A percentile compares a stretch with the other conserved stretches of the same genome.
Evolutionary conservation across 306 rosid species (phyloP).

Genomic region (Rosa chinensis): DNA sequence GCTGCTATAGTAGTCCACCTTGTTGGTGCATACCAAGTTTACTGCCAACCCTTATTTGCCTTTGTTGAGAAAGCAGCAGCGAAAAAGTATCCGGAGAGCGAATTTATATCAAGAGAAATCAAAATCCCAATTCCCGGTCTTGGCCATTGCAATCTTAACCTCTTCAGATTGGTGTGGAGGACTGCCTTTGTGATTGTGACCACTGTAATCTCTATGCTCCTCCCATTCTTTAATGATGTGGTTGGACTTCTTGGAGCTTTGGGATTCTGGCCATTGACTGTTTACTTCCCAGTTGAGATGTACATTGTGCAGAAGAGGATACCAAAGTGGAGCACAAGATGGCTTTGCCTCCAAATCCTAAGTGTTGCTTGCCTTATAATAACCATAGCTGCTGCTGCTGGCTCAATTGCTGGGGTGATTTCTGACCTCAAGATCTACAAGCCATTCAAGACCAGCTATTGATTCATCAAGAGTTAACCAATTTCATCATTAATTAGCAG

Average conservation of each 20-base stretch:
- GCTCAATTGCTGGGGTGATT: slow-evolving; percentile 61
- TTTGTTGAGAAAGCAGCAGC: slow-evolving; percentile 51
- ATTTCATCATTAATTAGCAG: neutral
- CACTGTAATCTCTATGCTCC: slow-evolving; percentile 62
- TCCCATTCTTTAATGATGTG: slow-evolving; percentile 73
- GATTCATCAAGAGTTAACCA: slow-evolving; percentile 11
- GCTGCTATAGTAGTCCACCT: slow-evolving; percentile 79
- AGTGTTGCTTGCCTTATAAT: slow-evolving; percentile 60
- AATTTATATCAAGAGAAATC: slow-evolving; percentile 47
- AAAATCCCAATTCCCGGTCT: slow-evolving; percentile 30
- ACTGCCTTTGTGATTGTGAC: slow-evolving; percentile 49
- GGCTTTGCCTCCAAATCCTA: slow-evolving; percentile 66
- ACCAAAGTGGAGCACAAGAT: slow-evolving; percentile 62
- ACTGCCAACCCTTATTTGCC: slow-evolving; percentile 67
- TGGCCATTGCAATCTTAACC: slow-evolving; percentile 47
- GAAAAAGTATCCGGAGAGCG: slow-evolving; percentile 39
- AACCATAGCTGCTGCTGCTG: slow-evolving; percentile 59
- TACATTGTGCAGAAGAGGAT: slow-evolving; percentile 60
- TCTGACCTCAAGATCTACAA: slow-evolving; percentile 49
- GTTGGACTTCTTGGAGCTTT: slow-evolving; percentile 77
- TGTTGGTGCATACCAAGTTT: slow-evolving; percentile 82
- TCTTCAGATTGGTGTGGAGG: slow-evolving; percentile 65
- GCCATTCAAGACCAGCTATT: slow-evolving; percentile 50
- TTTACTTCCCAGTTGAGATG: slow-evolving; percentile 84
- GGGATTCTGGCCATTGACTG: slow-evolving; percentile 79